These are phyloP conservation scores for Penstemon eatonii DNA, from an alignment of 257 asterid species.

Conservation along the genomic window DNA sequence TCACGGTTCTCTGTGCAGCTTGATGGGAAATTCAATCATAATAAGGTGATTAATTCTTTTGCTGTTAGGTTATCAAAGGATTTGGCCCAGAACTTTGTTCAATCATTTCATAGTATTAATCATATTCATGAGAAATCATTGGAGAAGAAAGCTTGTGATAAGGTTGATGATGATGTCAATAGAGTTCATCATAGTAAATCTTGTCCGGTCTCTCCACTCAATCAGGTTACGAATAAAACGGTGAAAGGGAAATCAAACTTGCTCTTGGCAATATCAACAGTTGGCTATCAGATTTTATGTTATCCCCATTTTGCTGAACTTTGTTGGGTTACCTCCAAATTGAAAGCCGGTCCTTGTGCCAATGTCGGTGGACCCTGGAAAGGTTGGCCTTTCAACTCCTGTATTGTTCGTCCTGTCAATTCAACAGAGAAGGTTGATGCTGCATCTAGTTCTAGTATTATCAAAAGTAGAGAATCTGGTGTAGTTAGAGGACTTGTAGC, in stretches of 20 bases:
- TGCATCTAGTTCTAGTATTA: slow-evolving; percentile 42
- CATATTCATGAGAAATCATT: slow-evolving; percentile 44
- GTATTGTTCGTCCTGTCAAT: slow-evolving; percentile 69
- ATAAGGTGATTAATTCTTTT: slow-evolving; percentile 50
- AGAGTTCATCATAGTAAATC: slow-evolving; percentile 39
- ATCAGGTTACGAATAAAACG: slow-evolving; percentile 42
- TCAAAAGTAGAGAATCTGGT: slow-evolving; percentile 52
- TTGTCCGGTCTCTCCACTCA: slow-evolving; percentile 31
- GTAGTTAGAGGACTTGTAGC: slow-evolving; percentile 86
- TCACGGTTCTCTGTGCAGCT: slow-evolving; percentile 69
- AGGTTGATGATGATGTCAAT: slow-evolving; percentile 36
- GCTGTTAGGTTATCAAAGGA: slow-evolving; percentile 68
- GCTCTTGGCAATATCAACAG: slow-evolving; percentile 72
- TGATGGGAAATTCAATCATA: slow-evolving; percentile 60
- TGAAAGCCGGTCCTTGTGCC: slow-evolving; percentile 88
- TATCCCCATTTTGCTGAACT: slow-evolving; percentile 98
- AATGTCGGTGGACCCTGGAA: slow-evolving; percentile 76
- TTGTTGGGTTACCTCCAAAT: slow-evolving; percentile 96
- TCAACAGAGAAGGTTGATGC: slow-evolving; percentile 43
- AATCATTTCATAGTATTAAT: slow-evolving; percentile 53
- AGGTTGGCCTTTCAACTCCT: slow-evolving; percentile 95
- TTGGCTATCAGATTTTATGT: slow-evolving; percentile 83
- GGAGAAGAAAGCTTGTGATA: slow-evolving; percentile 38
- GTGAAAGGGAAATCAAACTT: slow-evolving; percentile 73
- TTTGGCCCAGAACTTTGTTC: slow-evolving; percentile 71